Evolutionary conservation across 257 asterid species (phyloP).

Genomic region (Craterostigma plantagineum): DNA sequence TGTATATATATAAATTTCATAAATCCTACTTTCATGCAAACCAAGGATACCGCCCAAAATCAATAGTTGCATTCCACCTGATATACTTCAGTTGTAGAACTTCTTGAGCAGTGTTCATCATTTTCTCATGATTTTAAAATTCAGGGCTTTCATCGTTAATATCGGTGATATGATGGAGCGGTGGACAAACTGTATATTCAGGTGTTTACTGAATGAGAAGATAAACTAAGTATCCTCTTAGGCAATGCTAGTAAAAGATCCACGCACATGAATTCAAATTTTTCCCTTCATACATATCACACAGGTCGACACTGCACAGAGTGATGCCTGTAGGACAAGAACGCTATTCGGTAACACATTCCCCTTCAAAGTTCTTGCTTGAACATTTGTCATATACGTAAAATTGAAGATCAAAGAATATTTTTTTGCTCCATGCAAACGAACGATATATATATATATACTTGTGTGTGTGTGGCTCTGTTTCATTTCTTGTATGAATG

Average conservation of each 20-base stretch:
- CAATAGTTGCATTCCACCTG: no score
- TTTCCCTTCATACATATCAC: background rate
- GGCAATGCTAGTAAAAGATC: no score
- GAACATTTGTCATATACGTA: background rate
- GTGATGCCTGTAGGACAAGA: constrained; percentile 34
- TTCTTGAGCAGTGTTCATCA: no score
- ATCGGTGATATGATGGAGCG: constrained; percentile 56
- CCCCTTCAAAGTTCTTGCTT: no score
- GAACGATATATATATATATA: no score
- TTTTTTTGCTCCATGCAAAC: no score
- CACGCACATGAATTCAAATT: background rate
- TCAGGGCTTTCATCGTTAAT: constrained; percentile 45
- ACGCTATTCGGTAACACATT: constrained; percentile 27
- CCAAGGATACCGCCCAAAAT: no score
- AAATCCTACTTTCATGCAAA: no score
- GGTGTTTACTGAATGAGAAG: constrained; percentile 10
- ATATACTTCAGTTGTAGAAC: no score
- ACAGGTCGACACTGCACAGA: constrained; percentile 47
- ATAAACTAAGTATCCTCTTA: background rate
- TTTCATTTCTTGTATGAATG: no score
- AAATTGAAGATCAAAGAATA: no score
- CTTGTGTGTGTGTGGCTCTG: no score
- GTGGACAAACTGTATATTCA: constrained; percentile 49
- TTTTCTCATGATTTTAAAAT: constrained; percentile 8
- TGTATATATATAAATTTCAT: background rate